Evolutionary conservation across 2,329 filamentous ascomycete genomes (phyloP), one percentile per base, ranked within the genome.

Genomic region (Ceratocystis diversiconidia): DNA sequence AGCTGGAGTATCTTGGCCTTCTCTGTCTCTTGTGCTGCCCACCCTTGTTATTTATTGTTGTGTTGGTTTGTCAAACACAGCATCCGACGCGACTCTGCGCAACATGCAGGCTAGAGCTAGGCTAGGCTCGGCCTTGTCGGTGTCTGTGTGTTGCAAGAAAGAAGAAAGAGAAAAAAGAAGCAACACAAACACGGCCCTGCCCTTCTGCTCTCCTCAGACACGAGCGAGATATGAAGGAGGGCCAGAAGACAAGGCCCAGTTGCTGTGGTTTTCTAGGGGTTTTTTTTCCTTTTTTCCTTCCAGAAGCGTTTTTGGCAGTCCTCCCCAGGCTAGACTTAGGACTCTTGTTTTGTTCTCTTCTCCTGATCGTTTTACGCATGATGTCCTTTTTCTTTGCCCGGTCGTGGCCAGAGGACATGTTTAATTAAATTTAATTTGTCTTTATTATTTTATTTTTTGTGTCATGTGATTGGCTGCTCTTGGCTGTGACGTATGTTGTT

Each of bases 161-260:
- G 17, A 57, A 30, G 28, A 25, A 57, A 2, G 15, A 57, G 28
- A 15, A 57, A 17, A 57, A 15, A 22, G n/a, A 57, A 22, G 52
- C 15, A 25, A 8, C 52, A 3, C 52, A 57, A 22, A 57, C 52
- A 30, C 3, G 30, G n/a, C n/a, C n/a, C 48, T 52, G 48, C n/a
- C 0, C n/a, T 52, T 52, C 52, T 30, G 52, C 28, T 30, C 15
- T 30, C 25, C 17, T 30, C 25, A 55, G 22, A 57, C 52, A 57
- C 52, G 52, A 57, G 52, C 52, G 52, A 57, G 52, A 57, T 57
- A 57, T 57, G 25, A 57, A 57, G 52, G 52, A 30, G 52, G 12
- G 25, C n/a, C 25, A 22, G 52, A 57, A 3, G 50, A 22, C 50
- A 15, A 30, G 28, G 28, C n/a, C 48, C n/a, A 22, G 48, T 12